Percentiles rank a stretch among this genome's conserved stretches.
Evolutionary conservation across 2,329 filamentous ascomycete species (phyloP).

Genomic region (Penicillium sp.): DNA sequence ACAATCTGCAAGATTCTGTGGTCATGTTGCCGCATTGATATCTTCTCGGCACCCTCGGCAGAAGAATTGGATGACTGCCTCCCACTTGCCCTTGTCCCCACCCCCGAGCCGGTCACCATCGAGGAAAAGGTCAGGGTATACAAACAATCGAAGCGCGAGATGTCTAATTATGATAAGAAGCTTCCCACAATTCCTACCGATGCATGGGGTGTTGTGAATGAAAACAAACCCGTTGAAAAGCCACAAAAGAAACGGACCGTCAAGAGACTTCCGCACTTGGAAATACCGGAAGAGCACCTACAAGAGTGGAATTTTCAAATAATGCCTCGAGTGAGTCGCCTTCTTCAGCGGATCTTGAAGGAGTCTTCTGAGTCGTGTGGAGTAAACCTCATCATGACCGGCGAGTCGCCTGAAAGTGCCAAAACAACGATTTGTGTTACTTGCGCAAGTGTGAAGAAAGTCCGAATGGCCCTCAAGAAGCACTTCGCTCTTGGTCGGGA

Average conservation of each 20-base stretch:
- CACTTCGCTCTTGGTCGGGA: constrained; percentile 58
- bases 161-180: constrained; percentile 19
- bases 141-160: constrained; percentile 13
- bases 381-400: constrained; percentile 61
- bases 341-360: constrained; percentile 59
- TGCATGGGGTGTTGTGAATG: constrained; percentile 19
- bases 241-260: constrained; percentile 42
- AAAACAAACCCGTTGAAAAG: constrained; percentile 33
- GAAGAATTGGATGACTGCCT: constrained; percentile 45
- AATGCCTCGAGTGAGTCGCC: constrained; percentile 58
- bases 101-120: constrained; percentile 29
- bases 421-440: constrained; percentile 64
- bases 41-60: constrained; percentile 42
- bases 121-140: constrained; percentile 23
- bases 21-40: constrained; percentile 45
- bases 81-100: constrained; percentile 41
- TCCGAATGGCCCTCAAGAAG: constrained; percentile 58
- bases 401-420: constrained; percentile 57
- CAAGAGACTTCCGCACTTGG: constrained; percentile 49
- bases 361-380: constrained; percentile 62
- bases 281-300: constrained; percentile 56
- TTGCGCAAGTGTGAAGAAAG: constrained; percentile 59
- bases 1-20: constrained; percentile 44
- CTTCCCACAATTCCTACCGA: constrained; percentile 16
- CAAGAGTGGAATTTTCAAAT: constrained; percentile 60